phyloP scores from a whole-genome alignment of 2,329 filamentous ascomycete species.

The Ophiostoma fasciatum region DNA sequence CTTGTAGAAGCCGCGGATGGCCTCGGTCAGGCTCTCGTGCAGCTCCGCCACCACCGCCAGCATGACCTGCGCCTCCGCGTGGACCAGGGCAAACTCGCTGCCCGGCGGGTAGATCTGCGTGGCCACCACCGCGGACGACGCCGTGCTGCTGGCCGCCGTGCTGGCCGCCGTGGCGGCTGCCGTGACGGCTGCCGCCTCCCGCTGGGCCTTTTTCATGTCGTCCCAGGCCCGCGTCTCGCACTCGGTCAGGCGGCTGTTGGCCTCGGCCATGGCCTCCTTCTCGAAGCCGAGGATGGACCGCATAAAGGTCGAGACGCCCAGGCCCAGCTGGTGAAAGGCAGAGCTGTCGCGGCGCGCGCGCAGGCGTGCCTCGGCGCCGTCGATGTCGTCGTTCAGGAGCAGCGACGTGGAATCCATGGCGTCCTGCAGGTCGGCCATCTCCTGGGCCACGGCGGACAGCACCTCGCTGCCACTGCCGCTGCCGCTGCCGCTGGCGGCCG shows the following conservation, averaged over 20 bases:
- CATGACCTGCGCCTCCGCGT: constrained; percentile 81
- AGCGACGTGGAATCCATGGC: constrained; percentile 51
- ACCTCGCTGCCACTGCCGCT: neutral
- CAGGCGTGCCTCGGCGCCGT: constrained; percentile 62
- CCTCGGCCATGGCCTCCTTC: constrained; percentile 78
- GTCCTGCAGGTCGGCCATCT: constrained; percentile 40
- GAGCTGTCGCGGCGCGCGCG: constrained; percentile 59
- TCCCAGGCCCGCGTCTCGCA: constrained; percentile 65
- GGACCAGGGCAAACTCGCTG: constrained; percentile 72
- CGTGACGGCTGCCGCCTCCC: constrained; percentile 26
- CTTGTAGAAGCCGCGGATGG: constrained; percentile 83
- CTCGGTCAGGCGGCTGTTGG: constrained; percentile 53
- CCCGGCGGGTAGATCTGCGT: constrained; percentile 60
- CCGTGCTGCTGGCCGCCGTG: neutral
- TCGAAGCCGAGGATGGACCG: constrained; percentile 80
- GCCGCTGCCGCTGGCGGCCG: constrained; percentile 8
- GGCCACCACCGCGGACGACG: constrained; percentile 13
- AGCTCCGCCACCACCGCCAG: constrained; percentile 74
- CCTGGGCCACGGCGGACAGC: constrained; percentile 19
- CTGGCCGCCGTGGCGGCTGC: constrained; percentile 4
- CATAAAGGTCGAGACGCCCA: constrained; percentile 72
- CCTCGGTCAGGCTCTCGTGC: constrained; percentile 86
- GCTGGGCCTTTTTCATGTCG: constrained; percentile 62
- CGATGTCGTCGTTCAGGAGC: constrained; percentile 84
- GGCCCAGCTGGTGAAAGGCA: constrained; percentile 76